Evolutionary conservation across 208 protist species (phyloP), one percentile per base, ranked within the genome.

Genomic region (Acanthamoeba royreba): DNA sequence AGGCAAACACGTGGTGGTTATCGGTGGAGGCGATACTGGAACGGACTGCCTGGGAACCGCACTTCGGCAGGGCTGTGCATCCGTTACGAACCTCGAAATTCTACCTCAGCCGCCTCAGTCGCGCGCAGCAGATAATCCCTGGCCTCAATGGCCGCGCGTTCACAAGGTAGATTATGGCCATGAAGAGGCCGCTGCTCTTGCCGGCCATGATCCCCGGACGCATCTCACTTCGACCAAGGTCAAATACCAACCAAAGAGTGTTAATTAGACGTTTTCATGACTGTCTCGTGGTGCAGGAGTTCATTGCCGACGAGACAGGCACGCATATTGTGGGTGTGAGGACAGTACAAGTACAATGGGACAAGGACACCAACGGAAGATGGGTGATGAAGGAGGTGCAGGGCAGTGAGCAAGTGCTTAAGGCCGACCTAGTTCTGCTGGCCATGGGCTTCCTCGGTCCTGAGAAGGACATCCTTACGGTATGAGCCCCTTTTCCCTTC

Each of bases 21-120:
- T 98, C 72, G 97, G 97, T 63, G 97, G 97, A 53, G 97, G 97
- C 40, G 97, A 98, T 93, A 98, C 97, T 0, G 97, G 97, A 74
- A 97, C 74, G 47, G 97, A 98, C 93, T 98, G 97, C 94, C 98
- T 98, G 33, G 97, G 93, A 31, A 98, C 97, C 1, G 61, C 96
- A 5, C 35, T 98, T 4, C 93, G 97, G 11, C 95, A 97, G 46
- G 97, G 97, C 42, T 94, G 94, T 45, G 88, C 83, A 47, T 90
- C 61, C 15, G 91, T 98, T 4, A 92, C 94, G 46, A 97, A 95
- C 92, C 97, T 98, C 79, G 97, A 98, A 92, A 94, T 98, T 47
- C 66, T 97, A 53, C 93, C 94, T 13, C 58, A 69, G 28, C 97
- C 97, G 46, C 95, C 95, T 22, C 49, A 93, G 33, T 63, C 90